Base-by-base conservation (phyloP, 176 grass and related monocot genomes). In the Rhynchospora breviuscula region DNA sequence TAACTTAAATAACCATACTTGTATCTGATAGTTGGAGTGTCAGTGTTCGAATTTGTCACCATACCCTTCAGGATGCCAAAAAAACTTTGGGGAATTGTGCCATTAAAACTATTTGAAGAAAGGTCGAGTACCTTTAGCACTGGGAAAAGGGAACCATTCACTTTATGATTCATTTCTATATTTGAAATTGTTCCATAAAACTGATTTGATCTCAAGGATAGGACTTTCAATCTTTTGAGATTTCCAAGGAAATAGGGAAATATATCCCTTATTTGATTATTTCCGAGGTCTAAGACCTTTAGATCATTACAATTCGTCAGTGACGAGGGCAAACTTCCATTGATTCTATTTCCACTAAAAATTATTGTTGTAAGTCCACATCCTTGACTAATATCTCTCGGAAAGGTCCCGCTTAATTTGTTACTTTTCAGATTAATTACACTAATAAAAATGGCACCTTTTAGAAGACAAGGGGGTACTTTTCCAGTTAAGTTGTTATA, bases 111-210 rank as follows among this genome's bases (percentile, higher is more conserved):
- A 54, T 90, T 88, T 19, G 47, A 81, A 57, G 83, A 83, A 70
- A 89, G 8, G 78, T 90, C 84, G 44, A 90, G 70, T 8, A 90
- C 77, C 44, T 80, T 69, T 54, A 90, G 49, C 12, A 51, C 79
- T 8, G 52, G 43, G 59, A 90, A 84, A 17, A 22, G 19, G 0
- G 13, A 57, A 15, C 13, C 13, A 57, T 57, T 57, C 0, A 15
- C 15, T 57, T 57, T 57, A 15, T 3, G 35, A 1, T 67, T 77
- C 8, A 17, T 29, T 52, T 26, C 72, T 29, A 12, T 25, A 46
- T 57, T 14, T 44, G 5, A 19, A 47, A 86, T 59, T 46, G 54
- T 29, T 25, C 90, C 81, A 68, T 86, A 22, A 15, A 88, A 91
- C 47, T 31, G 51, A 73, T 88, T 85, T 59, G 80, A 81, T 52